Evolutionary conservation across 495 filamentous ascomycete genomes (phyloP).

Genomic region (Tuber microsphaerosporum): DNA sequence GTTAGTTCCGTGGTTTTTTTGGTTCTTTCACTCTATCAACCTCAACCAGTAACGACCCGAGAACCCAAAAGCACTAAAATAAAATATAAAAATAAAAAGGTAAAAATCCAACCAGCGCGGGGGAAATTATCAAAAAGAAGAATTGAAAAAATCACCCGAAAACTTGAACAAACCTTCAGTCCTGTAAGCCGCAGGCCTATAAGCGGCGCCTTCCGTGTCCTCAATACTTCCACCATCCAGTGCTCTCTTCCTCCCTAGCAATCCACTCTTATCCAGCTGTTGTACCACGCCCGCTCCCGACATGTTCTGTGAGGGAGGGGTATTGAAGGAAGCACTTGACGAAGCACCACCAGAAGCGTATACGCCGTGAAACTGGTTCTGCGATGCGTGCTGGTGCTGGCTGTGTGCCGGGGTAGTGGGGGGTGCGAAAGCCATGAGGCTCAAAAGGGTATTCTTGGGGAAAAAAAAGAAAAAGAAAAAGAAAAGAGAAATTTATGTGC

Average conservation of each 20-base stretch:
- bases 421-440: constrained; percentile 27
- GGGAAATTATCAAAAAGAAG: background rate
- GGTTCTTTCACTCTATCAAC: background rate
- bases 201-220: constrained; percentile 27
- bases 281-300: constrained; percentile 15
- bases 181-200: constrained; percentile 38
- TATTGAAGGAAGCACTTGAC: constrained; percentile 16
- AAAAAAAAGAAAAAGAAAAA: constrained; percentile 6
- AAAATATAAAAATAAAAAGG: background rate
- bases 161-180: constrained; percentile 41
- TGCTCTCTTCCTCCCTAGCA: constrained; percentile 32
- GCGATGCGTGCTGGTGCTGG: constrained; percentile 5
- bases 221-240: constrained; percentile 28
- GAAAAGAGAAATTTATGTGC: constrained; percentile 1
- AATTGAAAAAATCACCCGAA: constrained; percentile 38
- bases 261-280: constrained; percentile 15
- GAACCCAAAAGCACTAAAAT: constrained; percentile 3
- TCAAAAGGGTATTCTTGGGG: constrained; percentile 12
- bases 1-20: constrained; percentile 15
- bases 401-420: constrained; percentile 18
- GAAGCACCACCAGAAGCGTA: constrained; percentile 23
- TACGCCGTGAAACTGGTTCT: constrained; percentile 7
- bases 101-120: constrained; percentile 8
- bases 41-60: constrained; percentile 15
- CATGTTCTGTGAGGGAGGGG: constrained; percentile 12